These are phyloP conservation scores for Candida hungchunana DNA, from an alignment of 805 yeast species.

Conservation along the genomic window DNA sequence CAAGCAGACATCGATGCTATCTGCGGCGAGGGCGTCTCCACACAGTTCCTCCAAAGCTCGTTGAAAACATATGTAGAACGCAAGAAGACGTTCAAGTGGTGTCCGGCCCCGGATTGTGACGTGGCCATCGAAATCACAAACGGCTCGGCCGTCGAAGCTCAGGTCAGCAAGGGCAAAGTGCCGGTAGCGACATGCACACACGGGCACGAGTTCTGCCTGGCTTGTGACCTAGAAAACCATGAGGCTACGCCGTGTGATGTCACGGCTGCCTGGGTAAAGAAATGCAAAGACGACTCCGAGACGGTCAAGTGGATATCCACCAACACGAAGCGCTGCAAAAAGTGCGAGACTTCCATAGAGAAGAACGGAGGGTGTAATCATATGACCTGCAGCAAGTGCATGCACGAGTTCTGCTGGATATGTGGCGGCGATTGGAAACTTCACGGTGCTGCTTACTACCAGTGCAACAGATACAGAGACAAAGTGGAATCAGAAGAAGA, in stretches of 20 bases:
- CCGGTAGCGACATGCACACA: slow-evolving; percentile 69
- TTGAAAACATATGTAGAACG: slow-evolving; percentile 50
- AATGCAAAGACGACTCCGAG: slow-evolving; percentile 83
- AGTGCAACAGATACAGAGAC: slow-evolving; percentile 59
- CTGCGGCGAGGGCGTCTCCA: slow-evolving; percentile 32
- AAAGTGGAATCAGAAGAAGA: slow-evolving; percentile 30
- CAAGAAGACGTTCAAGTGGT: slow-evolving; percentile 56
- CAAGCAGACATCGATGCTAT: slow-evolving; percentile 38
- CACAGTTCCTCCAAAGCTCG: slow-evolving; percentile 31
- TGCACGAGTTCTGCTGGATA: slow-evolving; percentile 87
- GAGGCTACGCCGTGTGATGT: slow-evolving; percentile 77
- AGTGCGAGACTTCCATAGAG: slow-evolving; percentile 75
- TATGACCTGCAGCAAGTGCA: slow-evolving; percentile 82
- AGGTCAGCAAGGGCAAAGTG: slow-evolving; percentile 27
- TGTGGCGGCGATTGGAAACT: slow-evolving; percentile 72
- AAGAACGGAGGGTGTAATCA: slow-evolving; percentile 97
- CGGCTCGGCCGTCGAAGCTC: slow-evolving; percentile 5
- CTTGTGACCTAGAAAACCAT: slow-evolving; percentile 74
- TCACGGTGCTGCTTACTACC: slow-evolving; percentile 62
- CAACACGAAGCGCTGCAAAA: slow-evolving; percentile 84
- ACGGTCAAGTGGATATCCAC: slow-evolving; percentile 83
- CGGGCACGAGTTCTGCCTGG: slow-evolving; percentile 72
- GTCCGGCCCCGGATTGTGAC: slow-evolving; percentile 82
- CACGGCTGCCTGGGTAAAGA: slow-evolving; percentile 66
- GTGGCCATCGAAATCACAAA: slow-evolving; percentile 43